Conservation (phyloP, 306 rosid species). For the Trifolium dubium region DNA sequence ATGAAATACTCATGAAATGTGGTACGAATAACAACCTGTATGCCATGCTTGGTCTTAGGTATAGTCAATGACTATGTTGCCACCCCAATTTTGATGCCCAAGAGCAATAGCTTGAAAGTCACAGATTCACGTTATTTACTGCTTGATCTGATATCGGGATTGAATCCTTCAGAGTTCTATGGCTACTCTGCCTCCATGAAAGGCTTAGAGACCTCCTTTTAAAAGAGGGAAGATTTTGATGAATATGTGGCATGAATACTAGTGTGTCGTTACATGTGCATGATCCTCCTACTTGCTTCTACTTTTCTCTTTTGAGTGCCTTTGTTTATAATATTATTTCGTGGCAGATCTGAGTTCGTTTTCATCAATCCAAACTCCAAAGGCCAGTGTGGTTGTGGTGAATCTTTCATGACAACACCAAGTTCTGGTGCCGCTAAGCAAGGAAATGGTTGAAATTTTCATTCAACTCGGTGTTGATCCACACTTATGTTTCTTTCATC, state of each 20-base stretch:
- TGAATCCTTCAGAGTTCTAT: neutral
- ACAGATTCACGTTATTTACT: neutral
- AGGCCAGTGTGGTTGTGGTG: slow-evolving; percentile 99
- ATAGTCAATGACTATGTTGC: neutral
- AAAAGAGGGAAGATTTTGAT: neutral
- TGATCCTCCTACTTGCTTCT: slow-evolving; percentile 12
- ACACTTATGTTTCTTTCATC: slow-evolving; percentile 20
- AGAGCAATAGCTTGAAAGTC: neutral
- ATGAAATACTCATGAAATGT: slow-evolving; percentile 1
- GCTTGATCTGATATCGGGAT: neutral
- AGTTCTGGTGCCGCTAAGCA: slow-evolving; percentile 55
- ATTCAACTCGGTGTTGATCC: slow-evolving; percentile 26
- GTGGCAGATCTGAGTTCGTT: slow-evolving; percentile 82
- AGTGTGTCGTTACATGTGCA: neutral
- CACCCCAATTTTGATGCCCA: neutral
- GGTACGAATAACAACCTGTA: neutral
- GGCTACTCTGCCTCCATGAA: neutral
- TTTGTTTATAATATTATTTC: neutral
- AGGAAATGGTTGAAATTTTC: slow-evolving; percentile 42
- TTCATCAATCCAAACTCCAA: slow-evolving; percentile 93
- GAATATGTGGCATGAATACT: neutral
- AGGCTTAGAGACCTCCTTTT: neutral
- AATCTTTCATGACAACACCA: slow-evolving; percentile 80
- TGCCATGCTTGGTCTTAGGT: neutral
- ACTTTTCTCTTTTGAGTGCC: slow-evolving; percentile 7